Base-by-base conservation (phyloP, 345 rosid genomes). In the Moricandia arvensis region DNA sequence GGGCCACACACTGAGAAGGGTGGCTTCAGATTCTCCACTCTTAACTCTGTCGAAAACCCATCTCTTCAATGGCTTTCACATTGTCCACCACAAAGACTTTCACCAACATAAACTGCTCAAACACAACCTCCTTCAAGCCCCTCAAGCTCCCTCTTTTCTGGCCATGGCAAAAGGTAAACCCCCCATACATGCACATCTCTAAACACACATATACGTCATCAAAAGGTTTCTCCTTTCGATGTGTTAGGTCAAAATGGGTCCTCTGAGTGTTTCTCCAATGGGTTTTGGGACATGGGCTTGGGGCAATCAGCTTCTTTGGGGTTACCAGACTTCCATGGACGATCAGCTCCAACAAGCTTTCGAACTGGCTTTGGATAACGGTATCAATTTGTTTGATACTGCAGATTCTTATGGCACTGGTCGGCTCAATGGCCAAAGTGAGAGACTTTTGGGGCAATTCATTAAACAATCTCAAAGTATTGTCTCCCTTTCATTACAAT, bases 231-330 rank as follows among this genome's bases (percentile, higher is more conserved):
- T 71, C 63, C 26, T 13, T 38, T 8, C 10, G 29, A 66, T 67
- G 16, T 26, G 21, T 47, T 68, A 92, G 97, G 91, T 90, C 63
- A 89, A 89, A 85, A 81, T 90, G 84, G 98, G 96, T n/a, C 96
- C 96, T 24, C 8, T 89, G 60, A 89, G 82, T 53, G 96, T 89
- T 59, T 90, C 98, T 62, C 97, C 98, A 0, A 91, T 90, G 95
- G 98, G 98, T 54, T 91, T 91, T 76, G 97, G 98, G 41, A 90
- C 97, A 9, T 94, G 97, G 97, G 97, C 98, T 38, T 91, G 98
- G 98, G 97, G 93, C 10, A 94, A 94, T 82, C 96, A 91, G 82
- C 85, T 94, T 60, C 88, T 94, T 21, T 94, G 98, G 97, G 97
- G 93, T 0, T 94, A 91, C 64, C 78, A 85, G 43, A 85, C 89